phyloP scores from a whole-genome alignment of 371 early-diverging fungal genomes.

The Mucor irregularis region DNA sequence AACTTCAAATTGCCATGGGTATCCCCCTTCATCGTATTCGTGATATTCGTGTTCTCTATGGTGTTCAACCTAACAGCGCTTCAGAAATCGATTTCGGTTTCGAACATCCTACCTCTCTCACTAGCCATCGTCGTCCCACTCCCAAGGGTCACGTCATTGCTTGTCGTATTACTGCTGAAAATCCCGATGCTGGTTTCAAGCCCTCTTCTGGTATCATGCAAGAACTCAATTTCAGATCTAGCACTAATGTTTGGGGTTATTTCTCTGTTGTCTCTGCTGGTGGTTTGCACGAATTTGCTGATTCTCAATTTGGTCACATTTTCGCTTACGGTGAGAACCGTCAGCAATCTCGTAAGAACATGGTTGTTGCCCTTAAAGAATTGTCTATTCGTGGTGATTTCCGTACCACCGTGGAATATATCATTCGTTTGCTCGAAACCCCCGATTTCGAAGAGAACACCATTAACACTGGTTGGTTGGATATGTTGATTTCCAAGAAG shows the following conservation, averaged over 20 bases:
- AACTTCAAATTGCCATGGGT: constrained; percentile 98
- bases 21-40: constrained; percentile 92
- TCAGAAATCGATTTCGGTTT: constrained; percentile 96
- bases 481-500: constrained; percentile 87
- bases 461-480: constrained; percentile 96
- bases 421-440: constrained; percentile 92
- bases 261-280: constrained; percentile 95
- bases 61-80: constrained; percentile 76
- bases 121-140: constrained; percentile 87
- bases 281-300: constrained; percentile 97
- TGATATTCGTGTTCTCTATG: constrained; percentile 95
- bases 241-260: constrained; percentile 98
- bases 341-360: constrained; percentile 91
- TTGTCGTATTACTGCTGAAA: constrained; percentile 99
- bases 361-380: constrained; percentile 97
- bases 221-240: constrained; percentile 93
- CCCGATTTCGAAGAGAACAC: constrained; percentile 87
- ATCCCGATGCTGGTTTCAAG: constrained; percentile 98
- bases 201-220: constrained; percentile 95
- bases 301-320: constrained; percentile 99
- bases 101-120: constrained; percentile 66
- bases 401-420: constrained; percentile 97
- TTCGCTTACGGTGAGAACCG: constrained; percentile 97
- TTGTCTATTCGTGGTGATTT: constrained; percentile 98
- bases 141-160: constrained; percentile 98